Percentiles rank a stretch among this genome's conserved stretches.
Conservation (phyloP, 805 yeast genomes). For the Barnettozyma vustinii region DNA sequence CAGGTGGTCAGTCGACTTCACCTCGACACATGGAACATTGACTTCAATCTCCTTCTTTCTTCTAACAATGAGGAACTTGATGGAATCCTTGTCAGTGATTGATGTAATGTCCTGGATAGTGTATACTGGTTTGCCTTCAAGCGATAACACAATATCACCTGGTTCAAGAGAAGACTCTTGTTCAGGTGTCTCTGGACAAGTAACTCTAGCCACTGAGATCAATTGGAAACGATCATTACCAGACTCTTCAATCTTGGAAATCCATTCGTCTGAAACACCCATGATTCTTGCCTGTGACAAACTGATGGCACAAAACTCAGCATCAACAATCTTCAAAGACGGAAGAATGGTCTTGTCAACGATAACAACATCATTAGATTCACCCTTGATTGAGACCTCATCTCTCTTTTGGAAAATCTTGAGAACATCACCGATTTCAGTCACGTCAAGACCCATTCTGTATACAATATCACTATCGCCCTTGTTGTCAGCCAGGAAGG, state of each 20-base stretch:
- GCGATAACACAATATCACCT: conserved; percentile 76
- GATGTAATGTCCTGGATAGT: conserved; percentile 51
- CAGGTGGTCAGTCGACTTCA: conserved; percentile 58
- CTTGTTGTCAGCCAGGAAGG: conserved; percentile 71
- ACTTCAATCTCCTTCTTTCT: conserved; percentile 59
- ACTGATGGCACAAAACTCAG: conserved; percentile 66
- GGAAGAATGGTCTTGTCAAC: conserved; percentile 31
- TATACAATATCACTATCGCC: conserved; percentile 59
- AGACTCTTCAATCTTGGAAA: conserved; percentile 55
- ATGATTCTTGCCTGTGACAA: conserved; percentile 73
- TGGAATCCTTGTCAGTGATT: conserved; percentile 36
- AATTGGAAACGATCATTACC: conserved; percentile 67
- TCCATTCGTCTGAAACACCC: conserved; percentile 88
- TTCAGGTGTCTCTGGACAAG: conserved; percentile 39
- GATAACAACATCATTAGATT: conserved; percentile 4
- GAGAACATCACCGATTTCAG: conserved; percentile 56
- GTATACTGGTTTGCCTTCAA: conserved; percentile 59
- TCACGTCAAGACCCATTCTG: conserved; percentile 72
- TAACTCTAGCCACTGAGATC: conserved; percentile 62
- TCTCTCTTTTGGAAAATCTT: conserved; percentile 44
- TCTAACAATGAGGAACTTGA: conserved; percentile 65
- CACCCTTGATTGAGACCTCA: conserved; percentile 22
- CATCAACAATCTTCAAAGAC: conserved; percentile 63
- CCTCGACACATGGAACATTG: conserved; percentile 57
- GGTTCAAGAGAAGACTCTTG: conserved; percentile 29